Evolutionary conservation across 805 yeast species (phyloP).

Genomic region (Diddensiella caesifluorescens): DNA sequence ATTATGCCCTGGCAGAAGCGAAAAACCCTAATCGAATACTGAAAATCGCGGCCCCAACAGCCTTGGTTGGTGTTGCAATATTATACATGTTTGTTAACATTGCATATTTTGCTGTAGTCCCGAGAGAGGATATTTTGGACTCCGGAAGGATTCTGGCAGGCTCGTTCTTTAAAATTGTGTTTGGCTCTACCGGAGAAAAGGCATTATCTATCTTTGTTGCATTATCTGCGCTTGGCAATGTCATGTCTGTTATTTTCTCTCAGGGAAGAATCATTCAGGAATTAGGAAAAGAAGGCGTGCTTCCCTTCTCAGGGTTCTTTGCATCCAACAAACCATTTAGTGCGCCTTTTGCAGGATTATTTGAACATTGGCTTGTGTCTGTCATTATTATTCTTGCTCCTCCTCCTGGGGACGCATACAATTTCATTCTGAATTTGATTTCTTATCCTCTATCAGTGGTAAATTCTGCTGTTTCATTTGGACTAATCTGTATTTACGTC

Average conservation of each 20-base stretch:
- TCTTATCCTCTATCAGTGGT: slow-evolving; percentile 79
- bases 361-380: slow-evolving; percentile 74
- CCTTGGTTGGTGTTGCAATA: slow-evolving; percentile 54
- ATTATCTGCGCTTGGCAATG: slow-evolving; percentile 75
- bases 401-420: slow-evolving; percentile 85
- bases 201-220: slow-evolving; percentile 80
- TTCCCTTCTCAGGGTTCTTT: slow-evolving; percentile 68
- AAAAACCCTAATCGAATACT: slow-evolving; percentile 67
- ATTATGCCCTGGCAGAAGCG: slow-evolving; percentile 76
- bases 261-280: slow-evolving; percentile 80
- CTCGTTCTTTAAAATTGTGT: slow-evolving; percentile 64
- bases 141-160: slow-evolving; percentile 75
- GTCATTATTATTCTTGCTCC: slow-evolving; percentile 69
- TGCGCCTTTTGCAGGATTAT: slow-evolving; percentile 66
- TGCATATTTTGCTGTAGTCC: slow-evolving; percentile 54
- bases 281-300: slow-evolving; percentile 73
- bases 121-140: slow-evolving; percentile 40
- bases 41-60: slow-evolving; percentile 68
- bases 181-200: slow-evolving; percentile 61
- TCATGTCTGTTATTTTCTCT: slow-evolving; percentile 70
- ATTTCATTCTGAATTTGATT: slow-evolving; percentile 71
- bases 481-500: slow-evolving; percentile 53
- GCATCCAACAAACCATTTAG: slow-evolving; percentile 68
- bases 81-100: slow-evolving; percentile 72
- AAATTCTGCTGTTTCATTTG: slow-evolving; percentile 59